Conservation (phyloP, 2,329 filamentous ascomycete genomes). For the Fusarium scirpi region DNA sequence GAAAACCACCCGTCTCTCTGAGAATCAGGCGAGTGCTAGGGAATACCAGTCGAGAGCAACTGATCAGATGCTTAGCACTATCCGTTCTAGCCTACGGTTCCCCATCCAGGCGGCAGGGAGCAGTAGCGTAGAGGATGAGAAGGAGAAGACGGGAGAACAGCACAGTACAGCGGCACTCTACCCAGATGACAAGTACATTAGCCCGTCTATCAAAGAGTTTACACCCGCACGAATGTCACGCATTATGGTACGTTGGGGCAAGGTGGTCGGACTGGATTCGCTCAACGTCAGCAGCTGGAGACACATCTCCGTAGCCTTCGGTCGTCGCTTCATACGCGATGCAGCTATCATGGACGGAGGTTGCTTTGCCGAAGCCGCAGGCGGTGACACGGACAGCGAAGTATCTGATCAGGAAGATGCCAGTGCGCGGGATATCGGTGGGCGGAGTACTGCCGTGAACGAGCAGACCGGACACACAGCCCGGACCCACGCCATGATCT, state of each 20-base stretch:
- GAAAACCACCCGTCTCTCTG: too few relatives aligned
- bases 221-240: background rate
- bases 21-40: too few relatives aligned
- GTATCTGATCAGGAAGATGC: background rate
- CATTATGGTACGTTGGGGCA: background rate
- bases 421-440: background rate
- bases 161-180: too few relatives aligned
- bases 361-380: background rate
- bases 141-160: background rate
- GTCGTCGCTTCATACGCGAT: slow-evolving; percentile 4
- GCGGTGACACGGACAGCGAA: background rate
- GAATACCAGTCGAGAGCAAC: too few relatives aligned
- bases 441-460: too few relatives aligned
- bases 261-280: background rate
- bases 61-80: too few relatives aligned
- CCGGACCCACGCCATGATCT: background rate
- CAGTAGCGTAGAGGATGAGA: too few relatives aligned
- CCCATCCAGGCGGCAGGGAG: too few relatives aligned
- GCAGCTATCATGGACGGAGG: background rate
- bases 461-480: background rate
- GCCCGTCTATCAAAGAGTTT: background rate
- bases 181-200: too few relatives aligned
- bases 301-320: background rate
- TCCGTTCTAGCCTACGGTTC: too few relatives aligned
- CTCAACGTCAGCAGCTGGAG: slow-evolving; percentile 10